Base-by-base conservation (phyloP, 352 stramenopile species). In the Globisporangium heterothallicum region DNA sequence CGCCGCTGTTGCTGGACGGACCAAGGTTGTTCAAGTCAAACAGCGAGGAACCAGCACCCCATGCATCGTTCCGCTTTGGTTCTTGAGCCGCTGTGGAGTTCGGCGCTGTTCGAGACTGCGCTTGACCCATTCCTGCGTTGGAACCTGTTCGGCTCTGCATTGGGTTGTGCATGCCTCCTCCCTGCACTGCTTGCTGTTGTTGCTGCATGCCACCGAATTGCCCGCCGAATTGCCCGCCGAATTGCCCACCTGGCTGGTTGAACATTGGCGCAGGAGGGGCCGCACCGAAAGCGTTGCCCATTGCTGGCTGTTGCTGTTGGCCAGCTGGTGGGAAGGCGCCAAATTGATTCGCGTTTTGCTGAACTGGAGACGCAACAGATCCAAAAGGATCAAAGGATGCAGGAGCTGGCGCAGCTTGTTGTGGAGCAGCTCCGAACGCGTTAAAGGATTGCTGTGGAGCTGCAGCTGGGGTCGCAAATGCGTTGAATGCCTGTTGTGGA, bases 1-100 rank as follows among this genome's bases (percentile, higher is more conserved):
- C 38, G 29, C 54, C 53, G 6, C 53, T 59, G 4, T 50, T 56
- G 0, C 34, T 63, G 6, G 70, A 73, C 13, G 55, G 60, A 24
- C 57, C 66, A 42, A 92, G 57, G 55, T 92, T 92, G 59, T 72
- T 88, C n/a, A 92, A 62, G 51, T 92, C 68, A 14, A 90, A 86
- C 13, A 92, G 59, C 42, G 71, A 84, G 0, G 81, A 92, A 8
- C 81, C 81, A 61, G 81, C 81, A 42, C 81, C 81, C 81, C 81
- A 92, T 4, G 81, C 81, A 42, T 92, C 81, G 45, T 80, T 88
- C 26, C 72, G 74, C 54, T 77, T 72, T 36, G 68, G 75, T n/a
- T 86, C 67, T 12, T 61, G 58, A 42, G 64, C 60, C n/a, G 50
- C 52, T 10, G 30, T 51, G 9, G 63, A 46, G 21, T 49, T 59